phyloP scores from a whole-genome alignment of 176 grass and related monocot genomes.

The Musa acuminata region DNA sequence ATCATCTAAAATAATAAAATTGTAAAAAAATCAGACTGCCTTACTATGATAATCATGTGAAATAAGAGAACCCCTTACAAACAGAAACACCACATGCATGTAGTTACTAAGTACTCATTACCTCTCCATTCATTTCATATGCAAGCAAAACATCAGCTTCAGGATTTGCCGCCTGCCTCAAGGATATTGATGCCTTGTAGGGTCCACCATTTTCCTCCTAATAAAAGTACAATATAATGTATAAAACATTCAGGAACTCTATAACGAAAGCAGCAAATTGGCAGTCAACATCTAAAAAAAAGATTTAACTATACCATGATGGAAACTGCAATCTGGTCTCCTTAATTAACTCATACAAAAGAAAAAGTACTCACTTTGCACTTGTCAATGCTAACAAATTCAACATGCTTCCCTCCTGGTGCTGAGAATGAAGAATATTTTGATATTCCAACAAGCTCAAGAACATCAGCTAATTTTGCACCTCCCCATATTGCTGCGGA shows the following conservation, averaged over 20 bases:
- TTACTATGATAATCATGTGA: background rate
- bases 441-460: conserved; percentile 17
- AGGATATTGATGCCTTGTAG: conserved; percentile 91
- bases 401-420: conserved; percentile 20
- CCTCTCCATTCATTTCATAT: conserved; percentile 99
- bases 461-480: conserved; percentile 22
- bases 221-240: conserved; percentile 14
- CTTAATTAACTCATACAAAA: background rate
- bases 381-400: conserved; percentile 20
- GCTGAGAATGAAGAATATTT: background rate
- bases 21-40: background rate
- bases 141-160: conserved; percentile 95
- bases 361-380: conserved; percentile 12
- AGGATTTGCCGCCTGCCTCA: conserved; percentile 74
- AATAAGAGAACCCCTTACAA: background rate
- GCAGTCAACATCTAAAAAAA: background rate
- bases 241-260: background rate
- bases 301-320: background rate
- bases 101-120: conserved; percentile 17
- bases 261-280: background rate
- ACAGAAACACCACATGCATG: background rate
- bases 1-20: too few relatives aligned
- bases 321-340: background rate
- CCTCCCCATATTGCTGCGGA: conserved; percentile 21
- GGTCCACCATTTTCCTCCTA: conserved; percentile 97